phyloP scores from a whole-genome alignment of 495 filamentous ascomycete genomes.

The Penicillium verhagenii region DNA sequence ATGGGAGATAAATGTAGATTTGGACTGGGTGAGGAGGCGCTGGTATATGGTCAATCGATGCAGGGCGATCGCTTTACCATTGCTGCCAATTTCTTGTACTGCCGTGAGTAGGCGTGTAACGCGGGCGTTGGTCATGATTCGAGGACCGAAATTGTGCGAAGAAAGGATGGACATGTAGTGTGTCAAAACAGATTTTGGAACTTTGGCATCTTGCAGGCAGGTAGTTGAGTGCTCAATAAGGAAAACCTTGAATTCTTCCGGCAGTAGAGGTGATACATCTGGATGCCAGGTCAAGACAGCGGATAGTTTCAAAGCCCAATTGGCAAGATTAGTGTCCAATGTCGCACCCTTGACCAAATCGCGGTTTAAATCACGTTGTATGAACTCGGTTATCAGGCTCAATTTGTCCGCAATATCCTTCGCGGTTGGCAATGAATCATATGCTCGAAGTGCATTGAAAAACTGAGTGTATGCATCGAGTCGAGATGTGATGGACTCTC shows the following conservation, averaged over 20 bases:
- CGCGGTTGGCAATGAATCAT: conserved; percentile 70
- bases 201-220: conserved; percentile 58
- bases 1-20: conserved; percentile 59
- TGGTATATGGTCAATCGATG: conserved; percentile 75
- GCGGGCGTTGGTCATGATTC: conserved; percentile 68
- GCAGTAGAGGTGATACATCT: conserved; percentile 59
- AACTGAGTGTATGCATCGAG: conserved; percentile 87
- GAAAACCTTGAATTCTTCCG: conserved; percentile 75
- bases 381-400: conserved; percentile 68
- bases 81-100: conserved; percentile 70
- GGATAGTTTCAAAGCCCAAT: conserved; percentile 73
- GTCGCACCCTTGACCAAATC: conserved; percentile 31
- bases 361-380: conserved; percentile 69
- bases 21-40: conserved; percentile 67
- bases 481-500: conserved; percentile 62
- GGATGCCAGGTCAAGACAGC: conserved; percentile 68
- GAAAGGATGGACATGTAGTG: conserved; percentile 75
- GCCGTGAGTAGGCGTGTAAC: conserved; percentile 64
- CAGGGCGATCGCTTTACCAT: conserved; percentile 72
- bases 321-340: conserved; percentile 62
- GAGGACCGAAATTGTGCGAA: conserved; percentile 71
- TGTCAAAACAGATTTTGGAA: conserved; percentile 73
- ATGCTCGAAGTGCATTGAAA: conserved; percentile 69
- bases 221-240: conserved; percentile 75
- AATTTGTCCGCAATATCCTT: conserved; percentile 74